Conservation (phyloP, 164 flowering plant species). For the Piper betle region DNA sequence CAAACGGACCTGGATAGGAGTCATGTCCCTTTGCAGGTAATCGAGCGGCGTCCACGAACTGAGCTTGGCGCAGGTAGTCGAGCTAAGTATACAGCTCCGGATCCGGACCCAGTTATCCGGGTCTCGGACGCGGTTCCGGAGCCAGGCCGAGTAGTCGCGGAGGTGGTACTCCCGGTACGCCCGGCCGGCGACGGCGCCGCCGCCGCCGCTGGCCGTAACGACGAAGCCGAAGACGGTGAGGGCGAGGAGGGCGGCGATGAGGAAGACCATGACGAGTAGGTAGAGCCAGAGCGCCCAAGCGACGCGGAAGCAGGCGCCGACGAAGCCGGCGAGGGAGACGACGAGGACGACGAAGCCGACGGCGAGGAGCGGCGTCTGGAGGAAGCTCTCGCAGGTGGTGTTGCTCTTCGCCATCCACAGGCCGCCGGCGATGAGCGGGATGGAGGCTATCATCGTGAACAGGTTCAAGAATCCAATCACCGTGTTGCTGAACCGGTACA, state of each 20-base stretch:
- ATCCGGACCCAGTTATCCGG: constrained; percentile 57
- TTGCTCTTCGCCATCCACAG: constrained; percentile 78
- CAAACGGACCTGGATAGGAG: constrained; percentile 67
- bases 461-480: constrained; percentile 87
- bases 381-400: constrained; percentile 67
- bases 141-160: constrained; percentile 60
- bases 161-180: constrained; percentile 64
- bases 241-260: constrained; percentile 45
- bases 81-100: constrained; percentile 59
- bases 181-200: constrained; percentile 44
- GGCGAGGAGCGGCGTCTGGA: constrained; percentile 73
- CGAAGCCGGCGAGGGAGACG: constrained; percentile 78
- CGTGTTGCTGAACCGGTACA: constrained; percentile 82
- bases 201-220: constrained; percentile 68
- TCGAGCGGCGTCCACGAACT: constrained; percentile 73
- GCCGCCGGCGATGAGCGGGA: constrained; percentile 85
- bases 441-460: constrained; percentile 67
- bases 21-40: constrained; percentile 54
- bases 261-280: constrained; percentile 54
- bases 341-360: constrained; percentile 68
- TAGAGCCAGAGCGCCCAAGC: constrained; percentile 87
- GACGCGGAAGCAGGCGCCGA: constrained; percentile 84
- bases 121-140: constrained; percentile 41
- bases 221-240: constrained; percentile 72
- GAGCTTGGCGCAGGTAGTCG: constrained; percentile 61